Conservation (phyloP, 2,329 filamentous ascomycete species). For the Pseudogymnoascus sp. region DNA sequence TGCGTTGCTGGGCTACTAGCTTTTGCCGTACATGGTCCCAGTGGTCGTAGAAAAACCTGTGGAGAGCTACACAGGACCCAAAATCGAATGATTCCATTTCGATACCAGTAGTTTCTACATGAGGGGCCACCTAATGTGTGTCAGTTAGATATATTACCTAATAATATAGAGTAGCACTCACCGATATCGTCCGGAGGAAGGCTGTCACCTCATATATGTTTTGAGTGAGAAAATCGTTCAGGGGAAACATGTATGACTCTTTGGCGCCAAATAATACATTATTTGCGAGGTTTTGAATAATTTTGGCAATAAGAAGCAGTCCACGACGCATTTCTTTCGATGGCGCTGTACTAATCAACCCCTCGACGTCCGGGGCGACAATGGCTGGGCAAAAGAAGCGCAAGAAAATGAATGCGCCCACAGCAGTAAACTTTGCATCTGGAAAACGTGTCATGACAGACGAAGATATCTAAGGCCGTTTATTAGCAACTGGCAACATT, state of each 20-base stretch:
- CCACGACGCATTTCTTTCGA: constrained; percentile 65
- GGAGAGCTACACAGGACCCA: constrained; percentile 63
- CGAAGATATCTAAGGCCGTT: constrained; percentile 46
- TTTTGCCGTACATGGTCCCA: constrained; percentile 65
- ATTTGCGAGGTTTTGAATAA: constrained; percentile 66
- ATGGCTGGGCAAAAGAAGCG: constrained; percentile 69
- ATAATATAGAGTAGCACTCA: constrained; percentile 32
- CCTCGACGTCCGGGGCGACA: constrained; percentile 62
- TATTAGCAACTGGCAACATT: constrained; percentile 13
- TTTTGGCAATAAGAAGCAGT: constrained; percentile 62
- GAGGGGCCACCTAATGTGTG: constrained; percentile 40
- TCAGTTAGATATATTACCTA: constrained; percentile 14
- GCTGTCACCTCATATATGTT: constrained; percentile 63
- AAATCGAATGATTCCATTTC: constrained; percentile 57
- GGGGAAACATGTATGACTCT: constrained; percentile 65
- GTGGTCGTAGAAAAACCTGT: constrained; percentile 64
- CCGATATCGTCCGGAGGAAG: constrained; percentile 62
- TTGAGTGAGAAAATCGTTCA: constrained; percentile 62
- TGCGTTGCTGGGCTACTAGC: constrained; percentile 53
- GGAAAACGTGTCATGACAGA: constrained; percentile 59
- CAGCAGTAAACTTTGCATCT: constrained; percentile 65
- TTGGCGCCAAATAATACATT: constrained; percentile 67
- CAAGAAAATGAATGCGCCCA: constrained; percentile 65
- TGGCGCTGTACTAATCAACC: constrained; percentile 53
- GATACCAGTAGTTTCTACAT: constrained; percentile 38